Base-by-base conservation (phyloP, 2,329 filamentous ascomycete species). In the Annulohypoxylon truncatum region DNA sequence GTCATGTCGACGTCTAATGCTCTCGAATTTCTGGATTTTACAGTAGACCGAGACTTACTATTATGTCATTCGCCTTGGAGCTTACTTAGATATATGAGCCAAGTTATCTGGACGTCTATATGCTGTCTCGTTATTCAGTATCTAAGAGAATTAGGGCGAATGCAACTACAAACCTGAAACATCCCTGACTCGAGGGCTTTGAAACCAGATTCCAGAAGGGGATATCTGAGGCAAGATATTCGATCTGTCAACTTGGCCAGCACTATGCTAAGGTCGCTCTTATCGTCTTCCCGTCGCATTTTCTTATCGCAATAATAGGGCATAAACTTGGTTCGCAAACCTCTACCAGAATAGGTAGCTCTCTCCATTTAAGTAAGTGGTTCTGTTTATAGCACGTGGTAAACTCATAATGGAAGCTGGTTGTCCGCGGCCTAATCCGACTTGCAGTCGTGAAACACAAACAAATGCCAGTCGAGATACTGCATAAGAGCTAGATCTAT, bases 141-240 rank as follows among this genome's bases (percentile, higher is more conserved):
- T 12, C 5, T 44, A 31, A 28, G 24, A 44, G 28, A 15, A 50
- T 20, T 42, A 22, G 57, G 38, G 28, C 6, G 15, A 46, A 57
- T 62, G 59, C n/a, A 20, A 40, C 12, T 50, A 35, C 24, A 56
- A 56, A 60, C 33, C 56, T 60, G 64, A 67, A 67, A 67, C 64
- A 38, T 50, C 22, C 26, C 52, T 13, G 29, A 29, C 33, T 53
- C 9, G 31, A 48, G 20, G 20, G 10, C 52, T 31, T 53, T 51
- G 63, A 64, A 64, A 42, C 38, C 38, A 42, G 38, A 42, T 42
- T 42, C 64, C 22, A 47, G 47, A 60, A 46, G 13, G 22, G 47
- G 22, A 51, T 26, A 42, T 44, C 28, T 51, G 51, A 56, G 18
- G 51, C 52, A 56, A 31, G 59, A 44, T 26, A 15, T n/a, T 47